Percentiles rank a stretch among this genome's conserved stretches.
phyloP scores from a whole-genome alignment of 345 rosid genomes.

The Dimocarpus longan region DNA sequence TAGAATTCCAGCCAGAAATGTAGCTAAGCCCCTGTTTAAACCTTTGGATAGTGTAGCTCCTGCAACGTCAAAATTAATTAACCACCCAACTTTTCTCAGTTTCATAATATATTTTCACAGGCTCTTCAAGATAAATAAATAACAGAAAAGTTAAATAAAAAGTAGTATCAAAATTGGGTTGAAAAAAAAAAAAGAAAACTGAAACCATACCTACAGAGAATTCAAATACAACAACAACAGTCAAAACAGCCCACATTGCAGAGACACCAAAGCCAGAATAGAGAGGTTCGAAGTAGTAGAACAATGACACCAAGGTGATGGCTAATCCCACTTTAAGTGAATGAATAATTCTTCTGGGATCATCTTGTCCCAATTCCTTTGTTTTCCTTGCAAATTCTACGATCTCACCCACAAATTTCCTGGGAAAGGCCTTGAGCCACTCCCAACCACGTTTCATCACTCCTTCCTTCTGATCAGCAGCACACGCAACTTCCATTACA shows the following conservation, averaged over 20 bases:
- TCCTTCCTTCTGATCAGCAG: constrained; percentile 13
- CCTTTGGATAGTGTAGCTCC: constrained; percentile 33
- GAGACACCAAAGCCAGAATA: constrained; percentile 39
- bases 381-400: constrained; percentile 17
- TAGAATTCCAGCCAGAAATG: constrained; percentile 25
- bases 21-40: constrained; percentile 32
- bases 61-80: background rate
- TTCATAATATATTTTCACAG: background rate
- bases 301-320: constrained; percentile 34
- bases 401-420: background rate
- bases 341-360: constrained; percentile 45
- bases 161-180: background rate
- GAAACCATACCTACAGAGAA: constrained; percentile 39
- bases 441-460: background rate
- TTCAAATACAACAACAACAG: constrained; percentile 49
- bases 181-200: too few relatives aligned
- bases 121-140: background rate
- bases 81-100: background rate
- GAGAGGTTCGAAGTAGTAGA: constrained; percentile 38
- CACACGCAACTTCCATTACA: background rate
- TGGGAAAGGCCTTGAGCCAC: constrained; percentile 5
- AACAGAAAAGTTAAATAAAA: background rate
- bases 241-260: constrained; percentile 52
- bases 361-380: constrained; percentile 36
- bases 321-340: constrained; percentile 42